A percentile compares a stretch with the other conserved stretches of the same genome.
These are phyloP conservation scores for Fusarium sp. DNA, from an alignment of 2,329 filamentous ascomycete species.

Conservation along the genomic window DNA sequence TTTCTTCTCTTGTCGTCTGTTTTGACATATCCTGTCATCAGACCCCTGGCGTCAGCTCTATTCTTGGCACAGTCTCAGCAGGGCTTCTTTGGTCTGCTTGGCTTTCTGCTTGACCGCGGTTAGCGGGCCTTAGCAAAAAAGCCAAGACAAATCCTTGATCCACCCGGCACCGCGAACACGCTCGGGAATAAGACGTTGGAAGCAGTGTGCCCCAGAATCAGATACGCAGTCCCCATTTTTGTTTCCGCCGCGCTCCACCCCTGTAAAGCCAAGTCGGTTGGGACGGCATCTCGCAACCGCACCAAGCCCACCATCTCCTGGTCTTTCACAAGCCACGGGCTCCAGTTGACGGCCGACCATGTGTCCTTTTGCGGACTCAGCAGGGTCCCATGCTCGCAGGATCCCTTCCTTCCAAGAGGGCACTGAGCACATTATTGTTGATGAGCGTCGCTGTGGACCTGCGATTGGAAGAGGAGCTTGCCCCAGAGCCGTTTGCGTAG, in stretches of 20 bases:
- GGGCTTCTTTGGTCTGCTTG: conserved; percentile 14
- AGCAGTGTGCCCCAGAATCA: conserved; percentile 47
- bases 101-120: conserved; percentile 17
- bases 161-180: conserved; percentile 50
- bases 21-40: not conserved
- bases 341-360: conserved; percentile 41
- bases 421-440: conserved; percentile 21
- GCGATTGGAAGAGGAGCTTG: conserved; percentile 30
- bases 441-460: conserved; percentile 24
- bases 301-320: conserved; percentile 49
- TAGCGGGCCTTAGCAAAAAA: conserved; percentile 22
- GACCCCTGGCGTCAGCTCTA: conserved; percentile 5
- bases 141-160: conserved; percentile 37
- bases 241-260: conserved; percentile 31
- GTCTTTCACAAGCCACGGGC: conserved; percentile 48
- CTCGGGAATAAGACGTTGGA: conserved; percentile 49
- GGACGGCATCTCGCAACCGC: conserved; percentile 57
- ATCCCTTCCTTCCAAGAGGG: conserved; percentile 1
- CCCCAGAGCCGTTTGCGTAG: conserved; percentile 5
- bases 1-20: too few species aligned
- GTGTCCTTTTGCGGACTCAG: conserved; percentile 39
- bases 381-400: conserved; percentile 8
- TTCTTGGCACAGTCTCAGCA: conserved; percentile 34
- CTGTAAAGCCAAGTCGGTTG: conserved; percentile 57
- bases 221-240: conserved; percentile 33